A percentile compares a stretch with the other conserved stretches of the same genome.
Conservation (phyloP, 2,329 filamentous ascomycete species). For the Chaetomium sp. region DNA sequence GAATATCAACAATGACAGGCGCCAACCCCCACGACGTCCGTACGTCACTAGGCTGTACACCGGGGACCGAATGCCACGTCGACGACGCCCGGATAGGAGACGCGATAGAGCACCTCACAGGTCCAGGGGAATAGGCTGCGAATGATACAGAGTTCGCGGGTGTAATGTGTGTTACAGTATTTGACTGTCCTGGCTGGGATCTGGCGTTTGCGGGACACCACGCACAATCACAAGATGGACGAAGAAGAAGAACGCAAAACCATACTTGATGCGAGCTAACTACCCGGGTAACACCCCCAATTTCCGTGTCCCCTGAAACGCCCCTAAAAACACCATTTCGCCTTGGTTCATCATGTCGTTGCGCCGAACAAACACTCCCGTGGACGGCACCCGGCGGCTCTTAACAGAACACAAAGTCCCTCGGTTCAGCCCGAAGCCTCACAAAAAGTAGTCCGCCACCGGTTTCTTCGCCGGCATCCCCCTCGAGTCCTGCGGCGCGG, state of each 20-base stretch:
- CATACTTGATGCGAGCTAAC: too few species aligned
- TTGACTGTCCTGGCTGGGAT: not conserved
- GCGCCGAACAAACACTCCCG: not conserved
- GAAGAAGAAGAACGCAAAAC: too few species aligned
- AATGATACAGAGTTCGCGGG: too few species aligned
- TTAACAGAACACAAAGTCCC: not conserved
- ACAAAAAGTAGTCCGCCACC: slow-evolving; percentile 92
- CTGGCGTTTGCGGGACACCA: too few species aligned
- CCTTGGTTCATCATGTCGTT: too few species aligned
- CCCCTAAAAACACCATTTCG: too few species aligned
- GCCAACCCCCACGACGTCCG: slow-evolving; percentile 8
- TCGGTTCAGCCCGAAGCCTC: slow-evolving; percentile 13
- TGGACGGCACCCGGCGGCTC: not conserved
- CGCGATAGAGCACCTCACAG: slow-evolving; percentile 1
- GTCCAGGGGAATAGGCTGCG: not conserved
- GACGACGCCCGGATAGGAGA: slow-evolving; percentile 1
- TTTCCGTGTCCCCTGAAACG: too few species aligned
- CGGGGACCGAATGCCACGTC: slow-evolving; percentile 11
- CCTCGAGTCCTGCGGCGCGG: slow-evolving; percentile 87
- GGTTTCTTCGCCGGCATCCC: slow-evolving; percentile 99
- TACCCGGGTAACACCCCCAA: too few species aligned
- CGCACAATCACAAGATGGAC: too few species aligned
- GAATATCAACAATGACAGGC: slow-evolving; percentile 15
- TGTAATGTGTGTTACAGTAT: not conserved
- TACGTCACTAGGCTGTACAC: slow-evolving; percentile 6